Evolutionary conservation across 352 stramenopile genomes (phyloP).

Genomic region (Phytophthora megakarya): DNA sequence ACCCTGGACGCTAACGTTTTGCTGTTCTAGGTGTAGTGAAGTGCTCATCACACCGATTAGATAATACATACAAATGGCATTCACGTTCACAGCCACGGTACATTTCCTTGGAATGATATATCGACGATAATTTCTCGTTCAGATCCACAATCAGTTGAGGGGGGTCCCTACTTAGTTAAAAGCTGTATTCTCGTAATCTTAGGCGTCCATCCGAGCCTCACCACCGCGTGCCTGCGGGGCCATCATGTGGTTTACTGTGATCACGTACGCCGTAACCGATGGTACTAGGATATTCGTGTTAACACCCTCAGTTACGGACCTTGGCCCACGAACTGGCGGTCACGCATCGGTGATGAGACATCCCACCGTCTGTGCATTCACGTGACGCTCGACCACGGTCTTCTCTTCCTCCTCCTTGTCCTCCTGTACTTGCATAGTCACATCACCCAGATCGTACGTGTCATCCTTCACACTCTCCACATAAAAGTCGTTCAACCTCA

Average conservation of each 20-base stretch:
- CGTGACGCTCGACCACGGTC: conserved; percentile 60
- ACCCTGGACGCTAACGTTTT: conserved; percentile 31
- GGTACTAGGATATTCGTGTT: conserved; percentile 92
- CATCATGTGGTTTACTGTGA: conserved; percentile 86
- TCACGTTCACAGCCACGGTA: conserved; percentile 6
- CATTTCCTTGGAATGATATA: conserved; percentile 6
- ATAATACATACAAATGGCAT: conserved; percentile 40
- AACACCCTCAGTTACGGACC: no score
- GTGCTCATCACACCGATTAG: conserved; percentile 32
- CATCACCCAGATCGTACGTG: conserved; percentile 84
- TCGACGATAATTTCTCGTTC: conserved; percentile 12
- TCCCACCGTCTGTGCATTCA: conserved; percentile 91
- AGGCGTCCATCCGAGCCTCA: conserved; percentile 44
- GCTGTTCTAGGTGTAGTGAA: conserved; percentile 24
- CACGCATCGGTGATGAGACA: no score
- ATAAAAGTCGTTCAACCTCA: conserved; percentile 88
- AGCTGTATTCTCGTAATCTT: conserved; percentile 37
- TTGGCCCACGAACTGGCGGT: conserved; percentile 89
- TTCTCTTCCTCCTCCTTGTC: conserved; percentile 56
- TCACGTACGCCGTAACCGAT: conserved; percentile 88
- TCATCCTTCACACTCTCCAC: conserved; percentile 90
- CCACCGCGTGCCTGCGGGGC: conserved; percentile 60
- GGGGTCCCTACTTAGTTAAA: no score
- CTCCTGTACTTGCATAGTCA: conserved; percentile 84
- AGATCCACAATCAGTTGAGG: conserved; percentile 10